Evolutionary conservation across 352 stramenopile genomes (phyloP), one percentile per base, ranked within the genome.

Genomic region (Phytopythium chamaehyphon): DNA sequence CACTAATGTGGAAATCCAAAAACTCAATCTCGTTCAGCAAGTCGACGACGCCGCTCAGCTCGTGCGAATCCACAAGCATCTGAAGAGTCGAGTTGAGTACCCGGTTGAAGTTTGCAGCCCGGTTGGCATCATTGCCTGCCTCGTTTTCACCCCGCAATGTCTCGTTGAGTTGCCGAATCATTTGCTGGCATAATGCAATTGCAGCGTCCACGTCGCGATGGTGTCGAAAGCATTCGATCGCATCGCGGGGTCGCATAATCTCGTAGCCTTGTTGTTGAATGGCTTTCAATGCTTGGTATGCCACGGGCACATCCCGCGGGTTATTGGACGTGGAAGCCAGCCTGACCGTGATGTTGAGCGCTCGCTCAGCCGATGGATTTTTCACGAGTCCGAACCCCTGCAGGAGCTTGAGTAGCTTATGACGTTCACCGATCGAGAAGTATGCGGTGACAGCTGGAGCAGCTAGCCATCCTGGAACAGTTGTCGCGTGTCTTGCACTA

Each of bases 331-430:
- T 24, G 1, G 43, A 21, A 10, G 43, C 43, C 4, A 48, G 24
- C 11, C 75, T 76, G 21, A 62, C 44, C 28, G 51, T 40, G 14
- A 67, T 46, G 9, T 61, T 57, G 9, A 87, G 49, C 9, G 70
- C 76, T 31, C 61, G 57, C 43, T 48, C 43, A n/a, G 35, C 43
- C 14, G 9, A 51, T 55, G 35, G 73, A 63, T 8, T 71, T 40
- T 73, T 61, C 8, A 71, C 54, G 21, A 52, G 40, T 11, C 36
- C 39, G 39, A 88, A 86, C 5, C 69, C 71, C 6, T 57, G 57
- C 19, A 90, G 18, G 21, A 90, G 57, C 6, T 53, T 65, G 9
- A 61, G 50, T 8, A 88, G 59, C 59, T 88, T 86, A 40, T 72
- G 45, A 19, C 72, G 54, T 15, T 85, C 64, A 22, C 60, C 61